Evolutionary conservation across 306 rosid species (phyloP).

Genomic region (Dalbergia cultrata): DNA sequence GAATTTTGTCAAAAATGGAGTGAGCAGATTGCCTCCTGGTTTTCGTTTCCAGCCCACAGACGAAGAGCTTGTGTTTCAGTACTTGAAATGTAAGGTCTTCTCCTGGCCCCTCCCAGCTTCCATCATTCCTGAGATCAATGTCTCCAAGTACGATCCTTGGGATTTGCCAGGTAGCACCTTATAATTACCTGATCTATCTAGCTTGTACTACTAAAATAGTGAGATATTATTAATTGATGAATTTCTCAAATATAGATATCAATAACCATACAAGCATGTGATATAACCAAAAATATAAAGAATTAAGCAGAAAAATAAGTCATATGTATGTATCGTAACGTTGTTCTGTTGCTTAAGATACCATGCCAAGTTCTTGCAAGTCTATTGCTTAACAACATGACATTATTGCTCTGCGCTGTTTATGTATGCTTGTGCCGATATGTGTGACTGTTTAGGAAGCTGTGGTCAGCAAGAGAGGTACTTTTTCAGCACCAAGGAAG

Average conservation of each 20-base stretch:
- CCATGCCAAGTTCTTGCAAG: background rate
- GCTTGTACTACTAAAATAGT: too few species aligned
- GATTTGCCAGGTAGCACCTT: conserved; percentile 72
- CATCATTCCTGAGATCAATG: conserved; percentile 79
- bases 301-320: background rate
- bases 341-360: background rate
- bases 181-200: too few species aligned
- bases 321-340: background rate
- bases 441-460: conserved; percentile 49
- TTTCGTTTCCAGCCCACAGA: conserved; percentile 97
- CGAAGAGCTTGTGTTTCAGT: conserved; percentile 88
- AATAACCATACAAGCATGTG: too few species aligned
- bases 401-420: too few species aligned
- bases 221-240: too few species aligned
- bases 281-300: background rate
- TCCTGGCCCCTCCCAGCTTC: conserved; percentile 84
- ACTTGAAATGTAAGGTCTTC: conserved; percentile 76
- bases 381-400: background rate
- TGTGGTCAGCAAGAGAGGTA: conserved; percentile 72
- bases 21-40: conserved; percentile 87
- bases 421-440: too few species aligned
- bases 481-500: conserved; percentile 75
- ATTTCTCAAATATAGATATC: too few species aligned
- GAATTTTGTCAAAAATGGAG: conserved; percentile 65
- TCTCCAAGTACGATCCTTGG: conserved; percentile 86